Base-by-base conservation (phyloP, 257 asterid genomes). In the Nicotiana otophora region DNA sequence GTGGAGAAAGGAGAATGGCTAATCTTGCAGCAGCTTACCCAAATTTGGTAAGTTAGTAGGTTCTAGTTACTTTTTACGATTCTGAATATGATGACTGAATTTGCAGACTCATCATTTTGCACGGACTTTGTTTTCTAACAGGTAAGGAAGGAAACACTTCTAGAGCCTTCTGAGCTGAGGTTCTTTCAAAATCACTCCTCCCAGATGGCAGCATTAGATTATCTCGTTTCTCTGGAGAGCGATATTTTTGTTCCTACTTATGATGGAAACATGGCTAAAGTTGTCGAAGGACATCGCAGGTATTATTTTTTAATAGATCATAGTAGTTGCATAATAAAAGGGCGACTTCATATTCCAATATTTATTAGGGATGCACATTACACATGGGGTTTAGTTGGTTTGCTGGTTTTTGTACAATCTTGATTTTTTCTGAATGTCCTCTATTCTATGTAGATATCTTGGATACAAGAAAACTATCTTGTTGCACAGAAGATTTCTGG, bases 391-490 rank as follows among this genome's bases (percentile, higher is more conserved):
- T 3, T 10, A 46, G 62, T 70, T 26, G 61, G 79, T 70, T 5
- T 42, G 20, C 34, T 72, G 39, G 79, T 74, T 74, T 66, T 3
- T 10, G 46, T 33, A 31, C 6, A 66, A 66, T 33, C 17, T 34
- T 67, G 3, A 16, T 30, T 30, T 30, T 6, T 15, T 65, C 46
- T 31, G 23, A 65, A 3, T 67, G 28, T 28, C 28, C 15, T 46
- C 62, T 48, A 48, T 51, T 26, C 63, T 54, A 28, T 39, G 12
- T 90, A 92, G 95, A 87, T 85, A 86, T 77, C 81, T 90, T 61
- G 91, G 92, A 79, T 92, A 84, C 88, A 92, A 89, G 88, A 88
- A 88, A 87, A 92, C 95, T 0, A 88, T 92, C 82, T 85, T 82
- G 81, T 90, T 89, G 16, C 88, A 92, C 85, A 87, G 88, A 84